Percentiles rank a stretch among this genome's conserved stretches.
These are phyloP conservation scores for Pelargonium cotyledonis DNA, from an alignment of 441 rosid species.

Conservation along the genomic window DNA sequence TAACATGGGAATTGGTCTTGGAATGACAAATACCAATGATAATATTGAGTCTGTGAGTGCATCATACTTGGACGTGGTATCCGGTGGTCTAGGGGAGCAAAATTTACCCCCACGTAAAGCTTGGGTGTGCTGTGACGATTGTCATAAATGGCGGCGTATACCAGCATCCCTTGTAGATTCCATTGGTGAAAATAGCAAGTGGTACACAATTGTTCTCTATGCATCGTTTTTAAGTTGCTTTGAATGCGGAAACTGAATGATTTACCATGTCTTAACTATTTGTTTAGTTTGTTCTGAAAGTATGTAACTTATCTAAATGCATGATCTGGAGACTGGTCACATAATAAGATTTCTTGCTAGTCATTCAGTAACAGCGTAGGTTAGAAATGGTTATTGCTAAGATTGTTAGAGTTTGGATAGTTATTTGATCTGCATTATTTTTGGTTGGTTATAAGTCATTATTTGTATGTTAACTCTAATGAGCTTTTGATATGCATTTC, in stretches of 20 bases:
- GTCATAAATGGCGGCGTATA: conserved; percentile 91
- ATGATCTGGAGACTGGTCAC: background rate
- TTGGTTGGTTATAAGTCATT: too few relatives aligned
- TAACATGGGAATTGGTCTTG: conserved; percentile 29
- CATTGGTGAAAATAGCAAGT: conserved; percentile 65
- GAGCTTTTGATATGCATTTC: too few relatives aligned
- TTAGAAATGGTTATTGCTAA: background rate
- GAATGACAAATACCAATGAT: conserved; percentile 25
- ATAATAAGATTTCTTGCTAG: background rate
- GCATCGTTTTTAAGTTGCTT: conserved; percentile 13
- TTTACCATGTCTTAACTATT: background rate
- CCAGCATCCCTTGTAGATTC: conserved; percentile 58
- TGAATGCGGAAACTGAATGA: conserved; percentile 13
- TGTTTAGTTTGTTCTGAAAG: conserved; percentile 3
- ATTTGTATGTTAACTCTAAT: too few relatives aligned
- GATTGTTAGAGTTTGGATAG: conserved; percentile 2
- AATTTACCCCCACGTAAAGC: conserved; percentile 46
- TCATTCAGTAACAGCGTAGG: background rate
- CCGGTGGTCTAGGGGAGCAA: conserved; percentile 36
- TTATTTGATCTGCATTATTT: too few relatives aligned
- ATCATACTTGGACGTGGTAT: conserved; percentile 32
- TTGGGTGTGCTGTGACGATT: conserved; percentile 93
- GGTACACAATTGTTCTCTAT: conserved; percentile 40
- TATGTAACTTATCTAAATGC: background rate
- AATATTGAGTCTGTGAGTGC: conserved; percentile 26